phyloP scores from a whole-genome alignment of 2,329 filamentous ascomycete species.

The Scytalidium sp. region DNA sequence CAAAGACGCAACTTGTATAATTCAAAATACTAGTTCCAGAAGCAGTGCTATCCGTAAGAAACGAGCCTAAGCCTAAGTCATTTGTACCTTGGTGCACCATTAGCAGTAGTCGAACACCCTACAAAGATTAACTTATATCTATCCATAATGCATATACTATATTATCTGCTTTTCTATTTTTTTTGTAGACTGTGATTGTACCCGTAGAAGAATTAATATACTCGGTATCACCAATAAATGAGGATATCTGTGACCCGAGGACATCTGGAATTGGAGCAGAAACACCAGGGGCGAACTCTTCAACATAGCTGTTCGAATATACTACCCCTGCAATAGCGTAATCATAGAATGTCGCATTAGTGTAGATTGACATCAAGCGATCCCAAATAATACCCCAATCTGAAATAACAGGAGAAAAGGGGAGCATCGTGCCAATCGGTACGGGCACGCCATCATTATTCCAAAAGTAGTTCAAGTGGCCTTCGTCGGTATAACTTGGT shows the following conservation, averaged over 20 bases:
- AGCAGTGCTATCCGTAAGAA: constrained; percentile 59
- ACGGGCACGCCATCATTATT: constrained; percentile 53
- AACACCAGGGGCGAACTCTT: constrained; percentile 48
- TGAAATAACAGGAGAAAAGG: constrained; percentile 45
- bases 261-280: constrained; percentile 55
- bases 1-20: constrained; percentile 65
- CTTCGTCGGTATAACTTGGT: constrained; percentile 62
- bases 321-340: constrained; percentile 69
- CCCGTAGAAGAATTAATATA: constrained; percentile 11
- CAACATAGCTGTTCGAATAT: constrained; percentile 64
- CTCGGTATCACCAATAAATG: constrained; percentile 44
- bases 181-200: constrained; percentile 30
- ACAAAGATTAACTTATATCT: constrained; percentile 32
- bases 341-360: constrained; percentile 53
- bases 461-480: constrained; percentile 59
- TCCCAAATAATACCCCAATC: constrained; percentile 67
- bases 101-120: no score
- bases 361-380: constrained; percentile 58
- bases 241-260: constrained; percentile 54
- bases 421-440: constrained; percentile 49
- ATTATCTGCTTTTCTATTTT: constrained; percentile 42
- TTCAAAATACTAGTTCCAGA: constrained; percentile 55
- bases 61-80: constrained; percentile 62
- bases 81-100: constrained; percentile 50
- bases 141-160: constrained; percentile 74